Evolutionary conservation across 495 filamentous ascomycete genomes (phyloP).

Genomic region (Neurospora cerealis): DNA sequence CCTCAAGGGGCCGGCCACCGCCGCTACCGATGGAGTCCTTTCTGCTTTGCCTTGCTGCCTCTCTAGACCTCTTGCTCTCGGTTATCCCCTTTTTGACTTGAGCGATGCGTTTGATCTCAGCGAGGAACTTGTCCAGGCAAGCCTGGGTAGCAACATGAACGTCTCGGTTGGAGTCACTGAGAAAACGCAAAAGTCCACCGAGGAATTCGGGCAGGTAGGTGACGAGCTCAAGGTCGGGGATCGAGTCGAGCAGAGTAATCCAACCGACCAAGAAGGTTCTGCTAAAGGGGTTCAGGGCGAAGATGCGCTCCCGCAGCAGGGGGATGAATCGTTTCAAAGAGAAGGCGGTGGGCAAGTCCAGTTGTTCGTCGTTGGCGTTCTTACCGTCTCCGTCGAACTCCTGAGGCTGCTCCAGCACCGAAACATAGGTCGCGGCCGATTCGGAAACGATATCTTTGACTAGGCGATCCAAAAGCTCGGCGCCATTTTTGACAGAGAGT

Average conservation of each 20-base stretch:
- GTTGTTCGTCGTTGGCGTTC: conserved; percentile 36
- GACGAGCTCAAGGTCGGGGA: conserved; percentile 93
- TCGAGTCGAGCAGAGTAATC: conserved; percentile 91
- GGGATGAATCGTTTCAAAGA: conserved; percentile 88
- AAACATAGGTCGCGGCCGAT: conserved; percentile 91
- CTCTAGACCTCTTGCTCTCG: conserved; percentile 67
- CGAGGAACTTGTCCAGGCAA: conserved; percentile 84
- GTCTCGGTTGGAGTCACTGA: conserved; percentile 84
- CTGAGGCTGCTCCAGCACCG: conserved; percentile 58
- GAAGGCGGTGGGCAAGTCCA: conserved; percentile 74
- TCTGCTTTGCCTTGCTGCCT: conserved; percentile 54
- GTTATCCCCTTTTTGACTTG: conserved; percentile 84
- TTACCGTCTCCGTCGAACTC: conserved; percentile 41
- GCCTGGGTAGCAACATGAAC: conserved; percentile 87
- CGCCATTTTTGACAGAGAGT: conserved; percentile 95
- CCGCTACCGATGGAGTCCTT: conserved; percentile 55
- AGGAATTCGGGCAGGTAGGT: conserved; percentile 87
- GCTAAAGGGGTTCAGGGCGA: conserved; percentile 88
- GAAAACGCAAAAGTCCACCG: conserved; percentile 80
- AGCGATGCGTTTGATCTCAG: conserved; percentile 90
- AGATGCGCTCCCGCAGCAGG: conserved; percentile 82
- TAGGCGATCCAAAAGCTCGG: conserved; percentile 88
- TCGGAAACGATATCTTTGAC: conserved; percentile 98
- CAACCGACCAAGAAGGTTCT: conserved; percentile 91
- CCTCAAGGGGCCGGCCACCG: conserved; percentile 35